Percentiles rank a stretch among this genome's conserved stretches.
Evolutionary conservation across 352 stramenopile species (phyloP).

Genomic region (Pythium vanterpoolii): DNA sequence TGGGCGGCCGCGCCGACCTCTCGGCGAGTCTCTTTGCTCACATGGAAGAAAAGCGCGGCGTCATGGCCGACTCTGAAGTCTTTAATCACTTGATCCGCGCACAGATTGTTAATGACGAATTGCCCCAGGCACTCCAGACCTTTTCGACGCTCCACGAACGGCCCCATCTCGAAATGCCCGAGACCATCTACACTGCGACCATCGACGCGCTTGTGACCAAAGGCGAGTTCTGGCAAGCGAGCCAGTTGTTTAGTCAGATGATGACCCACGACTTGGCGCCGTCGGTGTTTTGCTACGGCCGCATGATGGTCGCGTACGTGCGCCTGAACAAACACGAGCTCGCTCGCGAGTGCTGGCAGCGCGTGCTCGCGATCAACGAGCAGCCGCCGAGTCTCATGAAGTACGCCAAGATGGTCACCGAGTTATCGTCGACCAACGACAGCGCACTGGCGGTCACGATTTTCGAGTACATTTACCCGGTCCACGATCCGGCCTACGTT

Average conservation of each 20-base stretch:
- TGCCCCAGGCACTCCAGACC: conserved; percentile 74
- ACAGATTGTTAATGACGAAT: conserved; percentile 63
- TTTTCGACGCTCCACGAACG: conserved; percentile 58
- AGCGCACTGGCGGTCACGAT: conserved; percentile 55
- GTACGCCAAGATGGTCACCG: conserved; percentile 62
- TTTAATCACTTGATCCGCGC: conserved; percentile 77
- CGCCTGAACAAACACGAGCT: conserved; percentile 60
- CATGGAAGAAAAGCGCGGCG: conserved; percentile 59
- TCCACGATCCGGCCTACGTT: conserved; percentile 43
- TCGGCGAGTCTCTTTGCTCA: conserved; percentile 52
- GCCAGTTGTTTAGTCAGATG: conserved; percentile 74
- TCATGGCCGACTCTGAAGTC: conserved; percentile 36
- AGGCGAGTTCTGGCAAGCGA: conserved; percentile 64
- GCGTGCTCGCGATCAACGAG: conserved; percentile 54
- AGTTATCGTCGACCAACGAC: conserved; percentile 57
- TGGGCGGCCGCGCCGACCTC: conserved; percentile 47
- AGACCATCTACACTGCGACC: conserved; percentile 75
- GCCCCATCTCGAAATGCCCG: conserved; percentile 35
- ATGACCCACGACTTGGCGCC: conserved; percentile 52
- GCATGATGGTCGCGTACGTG: conserved; percentile 77
- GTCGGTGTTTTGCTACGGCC: conserved; percentile 69
- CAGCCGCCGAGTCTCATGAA: conserved; percentile 37
- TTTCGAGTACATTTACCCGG: conserved; percentile 55
- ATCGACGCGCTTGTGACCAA: conserved; percentile 66
- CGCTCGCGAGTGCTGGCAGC: conserved; percentile 66